Percentiles rank a stretch among this genome's conserved stretches.
phyloP scores from a whole-genome alignment of 2,329 filamentous ascomycete genomes.

The Cyphellophora attinorum region DNA sequence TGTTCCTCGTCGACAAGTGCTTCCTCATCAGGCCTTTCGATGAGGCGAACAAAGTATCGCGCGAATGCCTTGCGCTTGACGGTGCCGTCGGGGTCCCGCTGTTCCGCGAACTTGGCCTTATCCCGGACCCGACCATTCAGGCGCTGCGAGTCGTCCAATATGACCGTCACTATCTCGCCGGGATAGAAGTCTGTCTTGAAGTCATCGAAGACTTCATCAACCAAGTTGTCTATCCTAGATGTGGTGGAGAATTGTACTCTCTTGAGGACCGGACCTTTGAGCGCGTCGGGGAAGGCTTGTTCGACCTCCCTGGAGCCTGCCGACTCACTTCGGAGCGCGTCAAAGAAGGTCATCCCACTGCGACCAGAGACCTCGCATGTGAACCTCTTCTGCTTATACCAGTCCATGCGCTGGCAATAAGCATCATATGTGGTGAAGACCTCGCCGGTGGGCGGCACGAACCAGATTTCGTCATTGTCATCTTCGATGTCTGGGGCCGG shows the following conservation, averaged over 20 bases:
- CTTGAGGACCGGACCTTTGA: conserved; percentile 83
- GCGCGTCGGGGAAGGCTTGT: conserved; percentile 77
- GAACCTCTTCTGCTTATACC: conserved; percentile 53
- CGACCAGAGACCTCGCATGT: conserved; percentile 95
- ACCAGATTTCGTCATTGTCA: conserved; percentile 82
- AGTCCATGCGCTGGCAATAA: conserved; percentile 57
- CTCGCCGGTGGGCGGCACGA: conserved; percentile 82
- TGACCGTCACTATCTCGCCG: conserved; percentile 70
- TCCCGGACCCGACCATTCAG: conserved; percentile 70
- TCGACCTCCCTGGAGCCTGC: conserved; percentile 77
- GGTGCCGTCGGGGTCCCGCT: conserved; percentile 55
- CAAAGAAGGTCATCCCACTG: conserved; percentile 82
- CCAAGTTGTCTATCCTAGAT: conserved; percentile 76
- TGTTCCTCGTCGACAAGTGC: conserved; percentile 71
- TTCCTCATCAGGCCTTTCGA: conserved; percentile 62
- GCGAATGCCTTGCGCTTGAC: conserved; percentile 59
- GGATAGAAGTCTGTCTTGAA: conserved; percentile 89
- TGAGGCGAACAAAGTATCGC: conserved; percentile 70
- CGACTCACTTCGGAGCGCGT: conserved; percentile 74
- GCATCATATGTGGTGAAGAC: conserved; percentile 82
- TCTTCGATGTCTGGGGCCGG: conserved; percentile 63
- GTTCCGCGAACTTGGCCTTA: conserved; percentile 64
- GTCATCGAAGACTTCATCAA: conserved; percentile 34
- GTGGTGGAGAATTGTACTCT: conserved; percentile 86
- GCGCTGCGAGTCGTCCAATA: conserved; percentile 52